Conservation (phyloP, 2,329 filamentous ascomycete species). For the Aureobasidium sp. region DNA sequence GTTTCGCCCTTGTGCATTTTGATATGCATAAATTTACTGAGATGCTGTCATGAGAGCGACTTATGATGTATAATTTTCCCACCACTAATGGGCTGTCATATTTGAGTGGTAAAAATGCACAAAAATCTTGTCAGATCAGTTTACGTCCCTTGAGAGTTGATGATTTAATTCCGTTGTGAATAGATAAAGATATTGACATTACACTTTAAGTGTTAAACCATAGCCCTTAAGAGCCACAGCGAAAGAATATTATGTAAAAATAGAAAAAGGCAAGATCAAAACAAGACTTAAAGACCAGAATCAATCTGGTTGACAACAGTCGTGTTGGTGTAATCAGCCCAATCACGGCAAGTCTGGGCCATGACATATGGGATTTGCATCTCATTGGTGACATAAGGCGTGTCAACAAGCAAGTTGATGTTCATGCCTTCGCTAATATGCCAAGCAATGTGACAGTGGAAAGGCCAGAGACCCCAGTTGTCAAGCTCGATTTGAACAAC, state of each 20-base stretch:
- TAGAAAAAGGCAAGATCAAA: not conserved
- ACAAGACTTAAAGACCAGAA: constrained; percentile 16
- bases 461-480: constrained; percentile 46
- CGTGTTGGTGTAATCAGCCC: constrained; percentile 16
- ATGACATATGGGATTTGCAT: constrained; percentile 22
- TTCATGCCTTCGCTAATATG: constrained; percentile 24
- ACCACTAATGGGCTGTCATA: too few relatives aligned
- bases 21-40: too few relatives aligned
- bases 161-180: too few relatives aligned
- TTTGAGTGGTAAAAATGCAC: too few relatives aligned
- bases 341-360: constrained; percentile 25
- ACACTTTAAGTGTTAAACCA: not conserved
- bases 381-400: constrained; percentile 18
- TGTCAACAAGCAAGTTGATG: constrained; percentile 24
- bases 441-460: constrained; percentile 24
- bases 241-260: not conserved
- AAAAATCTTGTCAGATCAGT: too few relatives aligned
- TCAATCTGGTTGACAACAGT: constrained; percentile 21
- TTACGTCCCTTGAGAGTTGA: too few relatives aligned
- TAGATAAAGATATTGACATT: not conserved
- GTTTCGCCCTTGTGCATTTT: too few relatives aligned
- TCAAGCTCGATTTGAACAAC: constrained; percentile 39
- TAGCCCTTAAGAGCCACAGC: not conserved
- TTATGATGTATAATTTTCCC: too few relatives aligned
- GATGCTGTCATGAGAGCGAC: too few relatives aligned